Conservation (phyloP, 257 asterid genomes). For the Salvia splendens region DNA sequence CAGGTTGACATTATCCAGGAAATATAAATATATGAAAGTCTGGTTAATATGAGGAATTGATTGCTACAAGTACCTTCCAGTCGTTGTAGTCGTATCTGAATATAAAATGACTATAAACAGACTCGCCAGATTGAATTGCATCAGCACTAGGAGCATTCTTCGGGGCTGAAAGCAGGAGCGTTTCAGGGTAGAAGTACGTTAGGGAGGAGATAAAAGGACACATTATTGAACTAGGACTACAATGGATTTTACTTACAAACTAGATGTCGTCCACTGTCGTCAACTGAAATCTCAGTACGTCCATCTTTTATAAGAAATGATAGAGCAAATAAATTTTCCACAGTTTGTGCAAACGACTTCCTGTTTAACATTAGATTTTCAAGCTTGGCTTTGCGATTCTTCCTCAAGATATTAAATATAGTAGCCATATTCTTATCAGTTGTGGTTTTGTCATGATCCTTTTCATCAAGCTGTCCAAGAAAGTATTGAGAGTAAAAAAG, state of each 20-base stretch:
- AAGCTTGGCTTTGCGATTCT: constrained; percentile 59
- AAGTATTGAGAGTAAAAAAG: neutral
- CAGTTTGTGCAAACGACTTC: constrained; percentile 84
- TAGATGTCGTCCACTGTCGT: constrained; percentile 59
- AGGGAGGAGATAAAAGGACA: constrained; percentile 10
- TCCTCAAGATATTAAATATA: constrained; percentile 73
- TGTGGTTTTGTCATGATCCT: constrained; percentile 62
- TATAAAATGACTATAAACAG: constrained; percentile 65
- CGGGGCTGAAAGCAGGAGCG: constrained; percentile 58
- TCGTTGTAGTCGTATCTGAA: constrained; percentile 79
- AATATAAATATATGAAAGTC: neutral
- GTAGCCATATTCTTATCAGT: constrained; percentile 91
- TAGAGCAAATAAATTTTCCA: constrained; percentile 89
- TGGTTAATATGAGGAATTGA: neutral
- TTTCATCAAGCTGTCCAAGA: constrained; percentile 51
- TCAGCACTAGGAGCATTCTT: constrained; percentile 81
- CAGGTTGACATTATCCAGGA: constrained; percentile 28
- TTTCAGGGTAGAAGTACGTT: constrained; percentile 3
- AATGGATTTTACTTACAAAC: constrained; percentile 53
- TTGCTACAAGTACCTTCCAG: constrained; percentile 70
- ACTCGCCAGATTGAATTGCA: constrained; percentile 72
- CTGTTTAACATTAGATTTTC: constrained; percentile 72
- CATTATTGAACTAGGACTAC: neutral
- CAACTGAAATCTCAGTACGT: constrained; percentile 69
- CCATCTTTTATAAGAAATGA: constrained; percentile 93